Evolutionary conservation across 495 filamentous ascomycete species (phyloP).

Genomic region (Trichoderma parareesei): DNA sequence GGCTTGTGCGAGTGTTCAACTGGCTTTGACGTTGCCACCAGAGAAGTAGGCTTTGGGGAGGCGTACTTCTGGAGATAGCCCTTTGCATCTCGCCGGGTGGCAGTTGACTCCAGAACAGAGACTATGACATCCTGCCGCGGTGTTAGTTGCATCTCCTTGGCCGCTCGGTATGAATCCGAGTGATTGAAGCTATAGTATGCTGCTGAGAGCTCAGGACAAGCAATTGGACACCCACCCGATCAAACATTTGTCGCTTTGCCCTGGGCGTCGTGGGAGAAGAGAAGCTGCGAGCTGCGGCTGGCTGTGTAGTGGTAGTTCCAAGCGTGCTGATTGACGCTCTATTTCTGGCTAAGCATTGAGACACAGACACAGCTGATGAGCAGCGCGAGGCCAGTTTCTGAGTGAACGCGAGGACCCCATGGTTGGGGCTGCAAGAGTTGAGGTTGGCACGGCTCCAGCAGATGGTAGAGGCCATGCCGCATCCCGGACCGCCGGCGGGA

Average conservation of each 20-base stretch:
- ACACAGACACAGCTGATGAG: neutral
- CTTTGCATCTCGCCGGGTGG: conserved; percentile 85
- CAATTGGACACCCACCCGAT: neutral
- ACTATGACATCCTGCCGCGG: conserved; percentile 64
- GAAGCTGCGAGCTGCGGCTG: neutral
- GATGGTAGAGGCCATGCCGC: conserved; percentile 5
- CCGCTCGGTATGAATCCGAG: neutral
- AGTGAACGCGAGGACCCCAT: neutral
- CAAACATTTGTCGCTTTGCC: neutral
- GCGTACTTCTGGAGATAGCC: conserved; percentile 60
- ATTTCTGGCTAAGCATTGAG: neutral
- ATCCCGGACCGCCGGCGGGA: conserved; percentile 36
- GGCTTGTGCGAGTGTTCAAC: neutral
- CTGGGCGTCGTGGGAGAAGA: conserved; percentile 5
- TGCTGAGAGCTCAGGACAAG: no score
- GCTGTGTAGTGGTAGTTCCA: neutral
- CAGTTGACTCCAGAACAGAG: conserved; percentile 71
- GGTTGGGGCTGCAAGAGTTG: neutral
- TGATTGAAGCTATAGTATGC: no score
- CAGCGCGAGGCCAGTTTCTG: neutral
- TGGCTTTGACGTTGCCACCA: neutral
- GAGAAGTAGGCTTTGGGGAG: neutral
- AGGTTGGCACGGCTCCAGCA: neutral
- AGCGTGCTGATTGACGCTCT: neutral
- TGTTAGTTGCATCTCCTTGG: neutral